Percentiles rank a stretch among this genome's conserved stretches.
Conservation (phyloP, 768 basidiomycete genomes). For the Tricholoma matsutake region DNA sequence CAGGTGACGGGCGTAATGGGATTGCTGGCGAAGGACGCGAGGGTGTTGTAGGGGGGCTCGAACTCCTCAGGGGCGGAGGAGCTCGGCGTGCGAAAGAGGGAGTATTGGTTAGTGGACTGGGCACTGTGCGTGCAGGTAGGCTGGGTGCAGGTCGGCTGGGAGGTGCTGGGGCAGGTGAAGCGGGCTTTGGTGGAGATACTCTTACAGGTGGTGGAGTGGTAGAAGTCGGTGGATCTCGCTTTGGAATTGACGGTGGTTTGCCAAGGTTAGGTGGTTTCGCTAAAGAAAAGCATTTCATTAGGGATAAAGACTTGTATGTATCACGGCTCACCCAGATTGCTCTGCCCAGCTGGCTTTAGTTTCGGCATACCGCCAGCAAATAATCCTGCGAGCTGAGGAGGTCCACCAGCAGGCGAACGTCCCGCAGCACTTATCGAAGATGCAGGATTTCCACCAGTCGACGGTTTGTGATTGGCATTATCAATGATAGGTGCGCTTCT, state of each 20-base stretch:
- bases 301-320: neutral
- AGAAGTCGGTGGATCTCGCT: slow-evolving; percentile 36
- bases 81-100: slow-evolving; percentile 41
- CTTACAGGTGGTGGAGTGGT: slow-evolving; percentile 25
- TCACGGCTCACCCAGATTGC: slow-evolving; percentile 45
- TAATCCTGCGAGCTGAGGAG: slow-evolving; percentile 79
- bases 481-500: slow-evolving; percentile 69
- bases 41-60: slow-evolving; percentile 32
- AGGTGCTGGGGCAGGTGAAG: slow-evolving; percentile 19
- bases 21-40: slow-evolving; percentile 41
- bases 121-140: slow-evolving; percentile 38
- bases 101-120: slow-evolving; percentile 29
- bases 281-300: slow-evolving; percentile 21
- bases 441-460: slow-evolving; percentile 39
- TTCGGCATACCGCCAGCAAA: slow-evolving; percentile 94
- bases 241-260: slow-evolving; percentile 65
- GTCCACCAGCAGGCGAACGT: slow-evolving; percentile 35
- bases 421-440: slow-evolving; percentile 32
- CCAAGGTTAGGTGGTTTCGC: slow-evolving; percentile 62
- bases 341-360: slow-evolving; percentile 75
- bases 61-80: slow-evolving; percentile 32
- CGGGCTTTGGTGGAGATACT: slow-evolving; percentile 22
- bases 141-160: slow-evolving; percentile 30
- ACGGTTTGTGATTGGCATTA: slow-evolving; percentile 31
- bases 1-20: slow-evolving; percentile 32